Evolutionary conservation across 257 asterid species (phyloP).

Genomic region (Nicotiana tabacum): DNA sequence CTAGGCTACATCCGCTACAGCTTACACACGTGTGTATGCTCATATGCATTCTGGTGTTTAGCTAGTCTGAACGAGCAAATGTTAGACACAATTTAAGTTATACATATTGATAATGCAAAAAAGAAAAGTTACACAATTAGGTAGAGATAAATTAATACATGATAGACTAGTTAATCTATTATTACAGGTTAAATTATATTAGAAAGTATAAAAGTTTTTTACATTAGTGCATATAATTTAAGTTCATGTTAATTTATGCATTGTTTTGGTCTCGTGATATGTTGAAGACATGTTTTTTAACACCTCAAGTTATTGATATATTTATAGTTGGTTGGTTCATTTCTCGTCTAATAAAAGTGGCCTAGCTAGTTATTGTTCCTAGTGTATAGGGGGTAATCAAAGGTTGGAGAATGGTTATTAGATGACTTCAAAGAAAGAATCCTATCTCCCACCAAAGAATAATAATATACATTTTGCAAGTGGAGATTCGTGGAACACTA

Average conservation of each 20-base stretch:
- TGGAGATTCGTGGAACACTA: conserved; percentile 30
- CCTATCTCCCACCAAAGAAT: not conserved
- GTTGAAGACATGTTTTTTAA: not conserved
- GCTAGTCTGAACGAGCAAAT: too few relatives aligned
- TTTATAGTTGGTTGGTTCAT: not conserved
- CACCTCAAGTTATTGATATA: not conserved
- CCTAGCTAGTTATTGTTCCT: conserved; percentile 1
- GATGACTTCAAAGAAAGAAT: not conserved
- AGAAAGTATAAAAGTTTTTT: too few relatives aligned
- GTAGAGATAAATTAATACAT: too few relatives aligned
- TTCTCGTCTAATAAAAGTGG: not conserved
- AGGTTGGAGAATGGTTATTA: not conserved
- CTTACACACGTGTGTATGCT: not conserved
- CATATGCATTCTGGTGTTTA: not conserved
- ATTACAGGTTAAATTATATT: not conserved
- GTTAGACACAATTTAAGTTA: too few relatives aligned
- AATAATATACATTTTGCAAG: conserved; percentile 11
- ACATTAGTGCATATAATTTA: too few relatives aligned
- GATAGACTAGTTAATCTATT: not conserved
- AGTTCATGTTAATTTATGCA: not conserved
- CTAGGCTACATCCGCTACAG: too few relatives aligned
- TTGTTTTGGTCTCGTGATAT: conserved; percentile 6
- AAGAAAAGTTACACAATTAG: too few relatives aligned
- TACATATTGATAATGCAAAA: too few relatives aligned
- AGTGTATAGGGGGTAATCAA: not conserved